Evolutionary conservation across 2,329 filamentous ascomycete genomes (phyloP), one percentile per base, ranked within the genome.

Genomic region (Arthrobotrys sinensis): DNA sequence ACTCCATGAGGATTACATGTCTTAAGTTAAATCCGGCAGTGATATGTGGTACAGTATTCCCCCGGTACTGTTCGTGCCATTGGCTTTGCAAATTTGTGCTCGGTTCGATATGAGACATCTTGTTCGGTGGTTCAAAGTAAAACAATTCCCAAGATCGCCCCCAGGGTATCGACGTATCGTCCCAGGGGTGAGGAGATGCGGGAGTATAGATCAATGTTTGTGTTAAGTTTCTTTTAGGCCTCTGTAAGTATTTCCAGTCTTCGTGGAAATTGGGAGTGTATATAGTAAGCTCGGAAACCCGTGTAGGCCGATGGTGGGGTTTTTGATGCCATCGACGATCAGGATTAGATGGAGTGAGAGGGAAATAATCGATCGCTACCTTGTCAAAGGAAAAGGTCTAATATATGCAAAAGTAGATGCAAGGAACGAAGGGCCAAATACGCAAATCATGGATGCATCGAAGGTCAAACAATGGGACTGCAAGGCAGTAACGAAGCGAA

Each of bases 21-120:
- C 52, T 57, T 38, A 57, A 28, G 16, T 38, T 38, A 38, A 57
- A 16, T 57, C 52, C 48, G 48, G 11, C 46, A 14, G 50, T 53
- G n/a, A 53, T 21, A 53, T 52, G 8, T 38, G 36, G 21, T 52
- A 19, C 21, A 52, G 4, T n/a, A 34, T 34, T 3, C 6, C 24
- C 12, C 32, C 16, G 52, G 52, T 28, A 14, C 50, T 38, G 50
- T 14, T 36, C 5, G 28, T 55, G 50, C 48, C n/a, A 14, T 12
- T 48, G 16, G 45, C 1, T 16, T 38, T 16, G n/a, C 40, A n/a
- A n/a, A 4, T 45, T 11, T 16, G 43, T 45, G 43, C 43, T 45
- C 43, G 43, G 43, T 7, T n/a, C 12, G 43, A 7, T n/a, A 40
- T 38, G 52, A 21, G 7, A 60, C 34, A 43, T 28, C 2, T 4